These are phyloP conservation scores for Daucus carota DNA, from an alignment of 129 eudicot species.

Conservation along the genomic window DNA sequence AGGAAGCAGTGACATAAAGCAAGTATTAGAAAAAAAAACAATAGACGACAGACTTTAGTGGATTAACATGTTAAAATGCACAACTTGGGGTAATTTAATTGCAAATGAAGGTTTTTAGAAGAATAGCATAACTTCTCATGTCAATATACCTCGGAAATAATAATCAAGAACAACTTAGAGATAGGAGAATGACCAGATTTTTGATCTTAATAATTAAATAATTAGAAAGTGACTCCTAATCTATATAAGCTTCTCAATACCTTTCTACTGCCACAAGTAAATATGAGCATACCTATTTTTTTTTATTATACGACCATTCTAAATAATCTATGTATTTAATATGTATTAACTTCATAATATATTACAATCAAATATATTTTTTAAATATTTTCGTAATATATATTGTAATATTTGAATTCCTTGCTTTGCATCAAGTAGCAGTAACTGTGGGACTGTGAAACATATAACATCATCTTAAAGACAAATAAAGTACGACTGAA, in stretches of 20 bases:
- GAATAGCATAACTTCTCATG: not conserved
- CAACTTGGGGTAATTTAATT: not conserved
- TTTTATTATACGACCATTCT: no score
- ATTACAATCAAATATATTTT: no score
- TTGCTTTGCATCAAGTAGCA: no score
- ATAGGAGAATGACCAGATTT: not conserved
- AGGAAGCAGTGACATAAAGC: not conserved
- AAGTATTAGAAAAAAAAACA: not conserved
- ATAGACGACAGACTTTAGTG: not conserved
- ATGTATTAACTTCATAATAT: no score
- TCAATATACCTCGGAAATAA: no score
- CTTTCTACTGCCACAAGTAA: not conserved
- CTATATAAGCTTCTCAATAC: not conserved
- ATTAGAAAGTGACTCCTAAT: not conserved
- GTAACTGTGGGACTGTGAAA: not conserved
- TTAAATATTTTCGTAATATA: not conserved
- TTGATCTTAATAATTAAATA: not conserved
- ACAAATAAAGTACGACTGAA: no score
- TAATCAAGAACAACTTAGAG: no score
- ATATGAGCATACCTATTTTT: not conserved
- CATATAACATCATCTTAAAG: not conserved
- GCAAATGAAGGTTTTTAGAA: not conserved
- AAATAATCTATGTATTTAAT: not conserved
- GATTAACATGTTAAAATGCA: not conserved
- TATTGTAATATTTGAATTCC: not conserved